A percentile compares a stretch with the other conserved stretches of the same genome.
These are phyloP conservation scores for Trichosporon inkin DNA, from an alignment of 1,284 basidiomycete species.

Conservation along the genomic window DNA sequence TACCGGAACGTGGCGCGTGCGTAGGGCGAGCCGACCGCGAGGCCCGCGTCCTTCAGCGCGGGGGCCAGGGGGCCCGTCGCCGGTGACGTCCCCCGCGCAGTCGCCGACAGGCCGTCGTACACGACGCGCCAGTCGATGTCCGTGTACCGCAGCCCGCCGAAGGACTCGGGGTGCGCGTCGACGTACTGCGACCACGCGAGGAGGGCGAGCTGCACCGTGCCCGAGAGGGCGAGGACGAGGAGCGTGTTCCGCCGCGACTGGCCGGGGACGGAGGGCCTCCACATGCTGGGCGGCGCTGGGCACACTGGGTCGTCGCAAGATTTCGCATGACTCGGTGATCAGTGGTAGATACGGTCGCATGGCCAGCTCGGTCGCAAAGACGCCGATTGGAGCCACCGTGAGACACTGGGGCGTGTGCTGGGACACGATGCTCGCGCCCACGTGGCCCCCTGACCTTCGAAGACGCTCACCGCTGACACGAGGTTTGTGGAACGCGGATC, in stretches of 20 bases:
- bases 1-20: conserved; percentile 92
- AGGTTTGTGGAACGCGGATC: too few relatives aligned
- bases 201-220: conserved; percentile 33
- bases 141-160: conserved; percentile 72
- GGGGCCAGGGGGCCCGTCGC: conserved; percentile 11
- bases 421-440: too few relatives aligned
- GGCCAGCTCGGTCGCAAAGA: too few relatives aligned
- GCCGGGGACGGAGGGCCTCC: background rate
- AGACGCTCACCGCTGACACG: too few relatives aligned
- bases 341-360: too few relatives aligned
- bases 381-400: too few relatives aligned
- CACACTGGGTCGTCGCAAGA: too few relatives aligned
- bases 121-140: conserved; percentile 97
- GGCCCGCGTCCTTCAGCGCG: background rate
- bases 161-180: conserved; percentile 40
- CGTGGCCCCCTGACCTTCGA: too few relatives aligned
- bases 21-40: conserved; percentile 65
- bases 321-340: too few relatives aligned
- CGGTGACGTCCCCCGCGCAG: background rate
- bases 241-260: background rate
- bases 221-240: conserved; percentile 22
- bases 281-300: background rate
- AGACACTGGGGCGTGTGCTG: too few relatives aligned
- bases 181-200: conserved; percentile 42
- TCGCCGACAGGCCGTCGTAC: conserved; percentile 69